These are phyloP conservation scores for Isabelozyma rhagii DNA, from an alignment of 805 yeast genomes.

Conservation along the genomic window DNA sequence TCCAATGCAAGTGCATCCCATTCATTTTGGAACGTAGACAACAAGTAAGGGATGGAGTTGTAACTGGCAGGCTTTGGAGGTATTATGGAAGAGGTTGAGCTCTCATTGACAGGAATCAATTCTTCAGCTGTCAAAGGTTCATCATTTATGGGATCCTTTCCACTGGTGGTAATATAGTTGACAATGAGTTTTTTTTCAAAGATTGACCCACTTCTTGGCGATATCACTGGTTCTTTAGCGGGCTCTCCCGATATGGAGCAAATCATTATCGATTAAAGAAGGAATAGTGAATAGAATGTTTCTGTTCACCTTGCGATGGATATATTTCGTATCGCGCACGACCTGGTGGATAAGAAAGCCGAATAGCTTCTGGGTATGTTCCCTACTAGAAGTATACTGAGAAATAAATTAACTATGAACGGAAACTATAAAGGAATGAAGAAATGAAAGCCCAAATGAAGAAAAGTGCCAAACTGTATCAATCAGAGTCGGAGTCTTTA, in stretches of 20 bases:
- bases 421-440: not conserved
- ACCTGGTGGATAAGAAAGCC: not conserved
- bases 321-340: not conserved
- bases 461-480: not conserved
- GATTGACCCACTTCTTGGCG: slow-evolving; percentile 64
- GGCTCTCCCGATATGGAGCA: slow-evolving; percentile 63
- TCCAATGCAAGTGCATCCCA: slow-evolving; percentile 89
- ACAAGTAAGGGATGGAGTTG: slow-evolving; percentile 74
- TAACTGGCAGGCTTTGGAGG: slow-evolving; percentile 45
- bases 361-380: not conserved
- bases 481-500: slow-evolving; percentile 1
- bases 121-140: slow-evolving; percentile 60
- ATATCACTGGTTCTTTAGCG: slow-evolving; percentile 70
- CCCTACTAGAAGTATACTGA: not conserved
- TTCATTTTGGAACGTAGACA: slow-evolving; percentile 77
- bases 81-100: slow-evolving; percentile 13
- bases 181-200: slow-evolving; percentile 64
- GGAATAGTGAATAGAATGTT: not conserved
- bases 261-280: slow-evolving; percentile 7
- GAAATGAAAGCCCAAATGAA: not conserved
- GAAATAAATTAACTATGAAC: not conserved
- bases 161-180: slow-evolving; percentile 60
- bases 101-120: slow-evolving; percentile 39
- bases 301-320: not conserved
- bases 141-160: slow-evolving; percentile 73